Evolutionary conservation across 495 filamentous ascomycete species (phyloP), one percentile per base, ranked within the genome.

Genomic region (Aspergillus ellipticus): DNA sequence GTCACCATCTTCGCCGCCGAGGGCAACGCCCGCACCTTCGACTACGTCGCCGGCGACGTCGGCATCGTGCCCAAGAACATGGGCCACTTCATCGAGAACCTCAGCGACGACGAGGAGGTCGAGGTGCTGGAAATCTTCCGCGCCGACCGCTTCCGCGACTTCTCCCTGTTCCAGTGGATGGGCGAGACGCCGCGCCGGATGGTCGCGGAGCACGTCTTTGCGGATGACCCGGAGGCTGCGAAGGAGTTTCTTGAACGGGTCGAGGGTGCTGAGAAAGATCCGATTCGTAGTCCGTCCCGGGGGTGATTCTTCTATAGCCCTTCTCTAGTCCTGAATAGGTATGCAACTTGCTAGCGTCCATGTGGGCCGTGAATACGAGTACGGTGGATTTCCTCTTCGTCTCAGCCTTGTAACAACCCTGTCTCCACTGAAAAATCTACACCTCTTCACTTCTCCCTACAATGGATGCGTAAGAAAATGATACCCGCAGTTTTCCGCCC

Each of bases 151-250:
- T 84, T 84, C 56, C 69, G 77, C 35, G 85, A 88, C 52, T 85
- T 89, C 60, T 83, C 79, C 4, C 70, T 88, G 15, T 84, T 85
- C 62, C 83, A 89, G 66, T 89, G 85, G 85, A 64, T 89, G 60
- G 85, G 83, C 4, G 81, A 85, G 72, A 85, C 83, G 13, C 85
- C 85, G 20, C 70, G 76, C 65, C 64, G 78, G 41, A 71, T 85
- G 68, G 84, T 88, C 20, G 74, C 74, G 20, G 85, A 88, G 47
- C 79, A 83, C 59, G 51, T 88, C 15, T 88, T 87, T 63, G 62
- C 72, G 22, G 70, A 73, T 20, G 79, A 86, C 55, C 67, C 74
- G 15, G 71, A 80, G 61, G 74, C 73, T 0, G 81, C 79, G 15
- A 69, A 81, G 59, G 77, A 73, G 52, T 87, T 87, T 57, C 67